Percentiles rank a stretch among this genome's conserved stretches.
These are phyloP conservation scores for Diaporthe capsici DNA, from an alignment of 2,329 filamentous ascomycete genomes.

Conservation along the genomic window DNA sequence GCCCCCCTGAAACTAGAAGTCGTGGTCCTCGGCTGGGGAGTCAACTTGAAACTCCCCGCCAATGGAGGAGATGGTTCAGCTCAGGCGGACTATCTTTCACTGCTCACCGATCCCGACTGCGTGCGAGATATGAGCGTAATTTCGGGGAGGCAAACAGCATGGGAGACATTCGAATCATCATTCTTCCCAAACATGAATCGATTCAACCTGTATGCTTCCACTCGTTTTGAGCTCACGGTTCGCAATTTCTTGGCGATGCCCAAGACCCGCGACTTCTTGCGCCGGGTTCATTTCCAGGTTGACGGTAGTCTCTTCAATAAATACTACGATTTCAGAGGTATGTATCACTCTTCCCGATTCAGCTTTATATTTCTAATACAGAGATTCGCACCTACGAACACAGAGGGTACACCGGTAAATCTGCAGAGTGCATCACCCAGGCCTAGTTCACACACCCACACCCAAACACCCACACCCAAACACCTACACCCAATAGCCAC, in stretches of 20 bases:
- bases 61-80: neutral
- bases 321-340: neutral
- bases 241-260: neutral
- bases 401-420: too few species aligned
- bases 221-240: neutral
- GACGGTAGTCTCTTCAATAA: neutral
- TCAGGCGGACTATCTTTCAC: neutral
- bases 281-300: neutral
- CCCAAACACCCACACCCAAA: too few species aligned
- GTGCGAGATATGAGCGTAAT: neutral
- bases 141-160: neutral
- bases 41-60: neutral
- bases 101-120: neutral
- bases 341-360: neutral
- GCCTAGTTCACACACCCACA: too few species aligned
- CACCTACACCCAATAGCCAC: too few species aligned
- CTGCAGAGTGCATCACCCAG: too few species aligned
- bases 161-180: neutral
- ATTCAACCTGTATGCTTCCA: neutral
- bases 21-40: neutral
- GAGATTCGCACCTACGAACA: too few species aligned
- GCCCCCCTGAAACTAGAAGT: neutral
- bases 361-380: too few species aligned
- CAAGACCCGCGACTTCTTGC: neutral
- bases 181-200: neutral